A percentile compares a stretch with the other conserved stretches of the same genome.
phyloP scores from a whole-genome alignment of 2,329 filamentous ascomycete genomes.

The Penicillium vulpinum region DNA sequence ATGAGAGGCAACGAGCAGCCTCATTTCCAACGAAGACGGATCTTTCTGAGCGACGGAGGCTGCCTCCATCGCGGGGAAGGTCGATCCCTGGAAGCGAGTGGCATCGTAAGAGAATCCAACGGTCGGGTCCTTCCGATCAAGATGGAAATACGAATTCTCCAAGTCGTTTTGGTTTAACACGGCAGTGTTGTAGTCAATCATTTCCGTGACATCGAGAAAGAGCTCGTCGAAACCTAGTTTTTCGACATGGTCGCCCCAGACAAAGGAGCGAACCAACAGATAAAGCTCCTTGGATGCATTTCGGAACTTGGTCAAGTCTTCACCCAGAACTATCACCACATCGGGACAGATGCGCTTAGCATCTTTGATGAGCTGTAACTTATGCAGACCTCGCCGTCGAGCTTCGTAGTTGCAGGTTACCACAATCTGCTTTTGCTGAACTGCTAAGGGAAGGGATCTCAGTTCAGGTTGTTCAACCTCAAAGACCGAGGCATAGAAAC shows the following conservation, averaged over 20 bases:
- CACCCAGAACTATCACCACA: conserved; percentile 79
- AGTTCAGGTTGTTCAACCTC: conserved; percentile 76
- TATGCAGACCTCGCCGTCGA: conserved; percentile 63
- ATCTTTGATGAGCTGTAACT: conserved; percentile 82
- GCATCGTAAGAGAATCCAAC: conserved; percentile 80
- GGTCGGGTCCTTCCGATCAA: conserved; percentile 71
- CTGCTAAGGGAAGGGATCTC: conserved; percentile 71
- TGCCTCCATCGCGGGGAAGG: conserved; percentile 46
- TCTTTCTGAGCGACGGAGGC: conserved; percentile 19
- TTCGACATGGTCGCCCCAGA: conserved; percentile 78
- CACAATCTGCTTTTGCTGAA: conserved; percentile 90
- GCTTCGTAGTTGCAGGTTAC: conserved; percentile 95
- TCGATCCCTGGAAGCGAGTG: conserved; percentile 64
- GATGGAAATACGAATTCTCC: conserved; percentile 72
- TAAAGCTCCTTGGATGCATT: conserved; percentile 82
- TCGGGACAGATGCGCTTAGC: conserved; percentile 80
- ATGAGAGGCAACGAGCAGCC: conserved; percentile 76
- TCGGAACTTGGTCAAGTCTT: conserved; percentile 81
- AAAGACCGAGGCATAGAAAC: conserved; percentile 91
- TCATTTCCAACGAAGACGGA: conserved; percentile 48
- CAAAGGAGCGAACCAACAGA: conserved; percentile 67
- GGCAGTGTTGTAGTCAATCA: conserved; percentile 76
- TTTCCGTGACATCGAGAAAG: conserved; percentile 79
- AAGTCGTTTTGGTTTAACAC: conserved; percentile 69
- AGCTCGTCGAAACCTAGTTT: conserved; percentile 86